Percentiles rank a stretch among this genome's conserved stretches.
These are phyloP conservation scores for Buddleja alternifolia DNA, from an alignment of 257 asterid genomes.

Conservation along the genomic window DNA sequence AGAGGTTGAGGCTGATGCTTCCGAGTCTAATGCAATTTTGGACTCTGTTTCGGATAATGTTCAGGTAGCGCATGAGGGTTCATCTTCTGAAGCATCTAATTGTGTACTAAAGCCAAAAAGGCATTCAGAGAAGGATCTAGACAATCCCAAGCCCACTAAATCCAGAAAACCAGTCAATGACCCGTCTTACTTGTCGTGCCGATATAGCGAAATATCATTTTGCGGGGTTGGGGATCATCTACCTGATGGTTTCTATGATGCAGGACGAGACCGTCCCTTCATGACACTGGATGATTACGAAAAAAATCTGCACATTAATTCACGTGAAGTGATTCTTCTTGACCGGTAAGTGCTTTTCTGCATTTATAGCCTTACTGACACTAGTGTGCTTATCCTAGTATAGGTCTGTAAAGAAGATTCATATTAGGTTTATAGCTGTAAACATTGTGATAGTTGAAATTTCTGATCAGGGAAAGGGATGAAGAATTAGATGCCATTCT, in stretches of 20 bases:
- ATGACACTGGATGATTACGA: conserved; percentile 67
- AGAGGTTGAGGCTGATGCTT: conserved; percentile 39
- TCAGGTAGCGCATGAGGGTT: conserved; percentile 45
- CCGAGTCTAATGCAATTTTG: conserved; percentile 36
- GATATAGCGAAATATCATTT: conserved; percentile 72
- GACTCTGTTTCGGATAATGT: conserved; percentile 47
- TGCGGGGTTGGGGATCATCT: conserved; percentile 73
- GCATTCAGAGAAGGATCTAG: conserved; percentile 81
- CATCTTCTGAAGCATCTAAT: conserved; percentile 45
- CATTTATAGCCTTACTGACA: conserved; percentile 9
- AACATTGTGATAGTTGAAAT: conserved; percentile 10
- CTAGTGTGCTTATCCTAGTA: conserved; percentile 13
- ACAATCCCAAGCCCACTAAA: conserved; percentile 87
- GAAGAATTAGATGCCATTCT: conserved; percentile 78
- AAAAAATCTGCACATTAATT: conserved; percentile 47
- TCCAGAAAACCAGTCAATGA: conserved; percentile 66
- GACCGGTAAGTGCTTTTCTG: conserved; percentile 60
- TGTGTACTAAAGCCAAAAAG: conserved; percentile 66
- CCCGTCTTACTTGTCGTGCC: conserved; percentile 62
- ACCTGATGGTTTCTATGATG: conserved; percentile 96
- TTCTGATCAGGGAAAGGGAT: conserved; percentile 70
- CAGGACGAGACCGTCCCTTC: conserved; percentile 94
- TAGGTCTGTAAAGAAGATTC: background rate
- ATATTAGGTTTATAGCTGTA: background rate
- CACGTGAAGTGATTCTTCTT: conserved; percentile 86